A percentile compares a stretch with the other conserved stretches of the same genome.
These are phyloP conservation scores for Lachnellula subtilissima DNA, from an alignment of 2,329 filamentous ascomycete species.

Conservation along the genomic window DNA sequence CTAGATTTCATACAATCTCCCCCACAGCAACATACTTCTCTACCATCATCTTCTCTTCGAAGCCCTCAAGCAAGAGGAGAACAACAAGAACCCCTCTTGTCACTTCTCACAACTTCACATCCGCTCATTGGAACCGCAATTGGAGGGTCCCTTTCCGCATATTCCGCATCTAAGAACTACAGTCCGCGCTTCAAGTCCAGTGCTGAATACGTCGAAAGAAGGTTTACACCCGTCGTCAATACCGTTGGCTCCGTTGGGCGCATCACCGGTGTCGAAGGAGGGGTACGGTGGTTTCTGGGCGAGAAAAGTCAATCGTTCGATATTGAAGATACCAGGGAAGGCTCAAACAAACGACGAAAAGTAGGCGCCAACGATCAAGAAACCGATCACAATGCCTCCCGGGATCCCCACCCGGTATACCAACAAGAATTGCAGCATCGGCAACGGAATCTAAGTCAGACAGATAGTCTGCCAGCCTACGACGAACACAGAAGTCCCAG, in stretches of 20 bases:
- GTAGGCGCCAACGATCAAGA: constrained; percentile 40
- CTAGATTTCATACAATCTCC: constrained; percentile 65
- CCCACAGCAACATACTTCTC: constrained; percentile 30
- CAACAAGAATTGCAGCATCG: constrained; percentile 27
- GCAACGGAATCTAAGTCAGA: constrained; percentile 29
- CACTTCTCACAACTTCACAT: constrained; percentile 82
- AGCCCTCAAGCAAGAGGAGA: constrained; percentile 27
- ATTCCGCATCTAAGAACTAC: constrained; percentile 83
- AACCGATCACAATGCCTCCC: constrained; percentile 29
- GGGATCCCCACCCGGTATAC: constrained; percentile 26
- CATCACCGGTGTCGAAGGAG: constrained; percentile 81
- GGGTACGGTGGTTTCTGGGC: constrained; percentile 77
- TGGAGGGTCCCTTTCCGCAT: constrained; percentile 77
- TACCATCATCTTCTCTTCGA: constrained; percentile 32
- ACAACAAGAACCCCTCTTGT: constrained; percentile 70
- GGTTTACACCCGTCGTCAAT: constrained; percentile 79
- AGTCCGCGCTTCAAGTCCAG: constrained; percentile 85
- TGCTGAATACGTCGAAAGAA: constrained; percentile 86
- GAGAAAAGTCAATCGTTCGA: constrained; percentile 41
- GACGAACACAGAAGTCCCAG: constrained; percentile 72
- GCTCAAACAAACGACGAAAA: constrained; percentile 56
- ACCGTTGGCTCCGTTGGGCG: constrained; percentile 80
- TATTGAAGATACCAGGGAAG: constrained; percentile 40
- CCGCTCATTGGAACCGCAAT: constrained; percentile 82
- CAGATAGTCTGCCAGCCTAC: constrained; percentile 78